Evolutionary conservation across 768 basidiomycete genomes (phyloP).

Genomic region (Mycena maculata): DNA sequence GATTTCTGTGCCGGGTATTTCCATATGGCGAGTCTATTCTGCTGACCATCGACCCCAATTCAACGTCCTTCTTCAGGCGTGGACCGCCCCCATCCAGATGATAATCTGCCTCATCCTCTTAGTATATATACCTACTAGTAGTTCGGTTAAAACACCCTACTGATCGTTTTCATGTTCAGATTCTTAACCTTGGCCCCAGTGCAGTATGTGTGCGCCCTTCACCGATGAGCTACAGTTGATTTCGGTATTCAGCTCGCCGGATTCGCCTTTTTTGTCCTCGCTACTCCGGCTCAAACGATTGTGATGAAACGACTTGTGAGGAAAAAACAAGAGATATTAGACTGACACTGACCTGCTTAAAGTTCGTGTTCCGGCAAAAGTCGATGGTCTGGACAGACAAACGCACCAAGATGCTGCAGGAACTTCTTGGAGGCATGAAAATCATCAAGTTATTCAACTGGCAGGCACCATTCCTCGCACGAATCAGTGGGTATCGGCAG

Average conservation of each 20-base stretch:
- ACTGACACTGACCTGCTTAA: too few species aligned
- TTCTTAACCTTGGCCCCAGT: conserved; percentile 78
- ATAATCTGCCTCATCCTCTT: conserved; percentile 81
- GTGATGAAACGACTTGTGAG: conserved; percentile 81
- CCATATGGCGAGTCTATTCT: conserved; percentile 63
- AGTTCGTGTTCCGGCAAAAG: conserved; percentile 75
- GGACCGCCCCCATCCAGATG: conserved; percentile 84
- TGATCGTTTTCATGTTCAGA: conserved; percentile 2
- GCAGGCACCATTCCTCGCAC: conserved; percentile 84
- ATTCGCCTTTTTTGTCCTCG: conserved; percentile 71
- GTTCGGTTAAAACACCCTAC: not conserved
- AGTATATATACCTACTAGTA: conserved; percentile 1
- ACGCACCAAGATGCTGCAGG: conserved; percentile 89
- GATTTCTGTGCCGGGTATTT: conserved; percentile 88
- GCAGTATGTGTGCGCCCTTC: conserved; percentile 39
- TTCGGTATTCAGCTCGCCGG: conserved; percentile 50
- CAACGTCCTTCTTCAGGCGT: conserved; percentile 52
- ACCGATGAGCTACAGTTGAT: not conserved
- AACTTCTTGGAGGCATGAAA: conserved; percentile 89
- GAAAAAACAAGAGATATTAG: too few species aligned
- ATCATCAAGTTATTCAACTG: conserved; percentile 94
- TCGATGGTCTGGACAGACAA: conserved; percentile 93
- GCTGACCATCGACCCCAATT: not conserved
- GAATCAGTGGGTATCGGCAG: conserved; percentile 75
- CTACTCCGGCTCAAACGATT: conserved; percentile 77